phyloP scores from a whole-genome alignment of 805 yeast genomes.

The Kuraishia capsulata region DNA sequence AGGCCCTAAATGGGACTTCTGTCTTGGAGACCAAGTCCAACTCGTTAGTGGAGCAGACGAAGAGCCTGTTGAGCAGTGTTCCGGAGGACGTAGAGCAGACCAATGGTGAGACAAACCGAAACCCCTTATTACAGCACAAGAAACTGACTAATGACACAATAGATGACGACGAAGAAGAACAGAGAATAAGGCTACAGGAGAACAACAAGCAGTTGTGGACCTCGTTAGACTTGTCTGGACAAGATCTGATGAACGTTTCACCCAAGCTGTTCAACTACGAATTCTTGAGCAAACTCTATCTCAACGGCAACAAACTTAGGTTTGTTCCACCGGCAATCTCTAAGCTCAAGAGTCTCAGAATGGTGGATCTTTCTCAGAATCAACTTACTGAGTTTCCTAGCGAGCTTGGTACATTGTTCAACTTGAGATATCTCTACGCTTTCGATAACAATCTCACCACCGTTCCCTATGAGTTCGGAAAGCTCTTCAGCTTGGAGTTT shows the following conservation, averaged over 20 bases:
- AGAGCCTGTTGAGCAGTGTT: slow-evolving; percentile 22
- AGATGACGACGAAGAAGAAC: slow-evolving; percentile 56
- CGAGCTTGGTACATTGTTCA: slow-evolving; percentile 77
- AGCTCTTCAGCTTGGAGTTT: slow-evolving; percentile 72
- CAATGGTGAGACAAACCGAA: slow-evolving; percentile 22
- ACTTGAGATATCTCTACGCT: slow-evolving; percentile 70
- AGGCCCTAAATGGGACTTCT: slow-evolving; percentile 10
- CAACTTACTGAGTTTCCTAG: slow-evolving; percentile 62
- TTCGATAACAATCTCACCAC: slow-evolving; percentile 77
- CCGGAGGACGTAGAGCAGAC: slow-evolving; percentile 14
- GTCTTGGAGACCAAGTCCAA: slow-evolving; percentile 4
- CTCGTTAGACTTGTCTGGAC: slow-evolving; percentile 86
- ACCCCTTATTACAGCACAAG: slow-evolving; percentile 29
- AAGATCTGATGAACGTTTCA: slow-evolving; percentile 65
- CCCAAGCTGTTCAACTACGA: slow-evolving; percentile 69
- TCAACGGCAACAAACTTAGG: slow-evolving; percentile 77
- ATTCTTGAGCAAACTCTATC: slow-evolving; percentile 77
- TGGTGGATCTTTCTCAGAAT: slow-evolving; percentile 81
- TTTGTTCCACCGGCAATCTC: slow-evolving; percentile 60
- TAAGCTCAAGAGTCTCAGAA: slow-evolving; percentile 62
- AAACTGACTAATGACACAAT: slow-evolving; percentile 20
- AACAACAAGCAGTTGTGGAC: slow-evolving; percentile 86
- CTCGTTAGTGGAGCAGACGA: slow-evolving; percentile 31
- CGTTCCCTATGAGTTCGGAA: slow-evolving; percentile 82
- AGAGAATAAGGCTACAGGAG: slow-evolving; percentile 49